Evolutionary conservation across 306 rosid species (phyloP), one percentile per base, ranked within the genome.

Genomic region (Leucaena leucocephala): DNA sequence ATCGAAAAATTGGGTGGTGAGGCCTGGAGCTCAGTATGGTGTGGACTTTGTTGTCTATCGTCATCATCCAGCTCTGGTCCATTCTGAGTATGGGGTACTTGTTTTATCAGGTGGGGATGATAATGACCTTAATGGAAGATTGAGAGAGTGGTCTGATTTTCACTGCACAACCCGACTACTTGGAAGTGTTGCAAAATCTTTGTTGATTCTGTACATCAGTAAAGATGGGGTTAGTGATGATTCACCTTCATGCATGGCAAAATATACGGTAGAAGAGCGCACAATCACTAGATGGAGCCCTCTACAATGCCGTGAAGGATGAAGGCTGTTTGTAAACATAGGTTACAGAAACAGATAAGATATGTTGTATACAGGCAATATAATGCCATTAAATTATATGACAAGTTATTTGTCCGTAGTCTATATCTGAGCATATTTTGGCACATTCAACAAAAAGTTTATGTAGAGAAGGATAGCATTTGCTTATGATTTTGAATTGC

Each of bases 71-170:
- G 77, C 86, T 74, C 88, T 88, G 52, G 90, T 91, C 38, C 98
- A 91, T 78, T 89, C 98, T 27, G 97, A 91, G 83, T 93, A 70
- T 54, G 93, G 89, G n/a, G 93, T 93, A 70, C 88, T 93, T 64
- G 93, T 93, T 76, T 75, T 84, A 69, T 84, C 87, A 3, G 89
- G 79, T 79, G 88, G 75, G 38, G 82, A 58, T 27, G 75, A 74
- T 42, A 74, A 48, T 21, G 78, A 78, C 63, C 69, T 62, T 33
- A 87, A 83, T 76, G 82, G 86, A 68, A 87, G 98, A 72, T 61
- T 93, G 78, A 86, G 76, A 74, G 86, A 87, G 72, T 93, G 98
- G 98, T 91, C 94, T 72, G 98, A 91, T 83, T 48, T 85, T 83
- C 90, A 85, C 79, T 85, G 96, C 85, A 76, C 94, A 22, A 84